Evolutionary conservation across 2,329 filamentous ascomycete genomes (phyloP), one percentile per base, ranked within the genome.

Genomic region (Fragosphaeria purpurea): DNA sequence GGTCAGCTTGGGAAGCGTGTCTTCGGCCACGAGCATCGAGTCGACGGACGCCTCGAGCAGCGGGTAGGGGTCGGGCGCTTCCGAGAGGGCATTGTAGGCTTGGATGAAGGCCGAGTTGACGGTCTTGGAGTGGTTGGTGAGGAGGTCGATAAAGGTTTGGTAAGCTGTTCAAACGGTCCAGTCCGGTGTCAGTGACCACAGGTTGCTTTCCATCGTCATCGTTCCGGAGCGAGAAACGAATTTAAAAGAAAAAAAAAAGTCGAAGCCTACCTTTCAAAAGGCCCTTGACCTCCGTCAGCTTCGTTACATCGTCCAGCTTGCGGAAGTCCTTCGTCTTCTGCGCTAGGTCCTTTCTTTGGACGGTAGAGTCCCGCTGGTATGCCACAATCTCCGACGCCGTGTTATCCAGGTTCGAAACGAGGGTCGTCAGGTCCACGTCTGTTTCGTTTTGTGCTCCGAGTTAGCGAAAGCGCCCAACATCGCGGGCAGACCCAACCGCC

Each of bases 271-370:
- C 83, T 75, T 95, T 96, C 53, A 98, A 70, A 47, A 98, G 70
- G 40, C 81, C 81, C 69, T 97, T 98, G 71, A 95, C 82, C 66
- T 98, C 93, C 5, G 75, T 74, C 49, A 98, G 70, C 67, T 97
- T 98, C 51, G 79, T 80, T 9, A 85, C 72, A 72, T 98, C 89
- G 60, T 97, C 91, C 9, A 95, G 77, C 66, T 96, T 97, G 54
- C 90, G 78, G 60, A 97, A 98, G 61, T 97, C 91, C 63, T 98
- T 98, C 1, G 93, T 98, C 75, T 96, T 97, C 64, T 96, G 90
- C n/a, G 94, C 93, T 22, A 98, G 74, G 54, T 98, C 94, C 65
- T 98, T 98, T 48, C 93, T 80, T 65, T 98, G 91, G 0, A 96
- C 84, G 5, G 95, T 85, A n/a, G 91, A 88, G 67, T 97, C 93